Conservation (phyloP, 768 basidiomycete species). For the Hebeloma cylindrosporum region DNA sequence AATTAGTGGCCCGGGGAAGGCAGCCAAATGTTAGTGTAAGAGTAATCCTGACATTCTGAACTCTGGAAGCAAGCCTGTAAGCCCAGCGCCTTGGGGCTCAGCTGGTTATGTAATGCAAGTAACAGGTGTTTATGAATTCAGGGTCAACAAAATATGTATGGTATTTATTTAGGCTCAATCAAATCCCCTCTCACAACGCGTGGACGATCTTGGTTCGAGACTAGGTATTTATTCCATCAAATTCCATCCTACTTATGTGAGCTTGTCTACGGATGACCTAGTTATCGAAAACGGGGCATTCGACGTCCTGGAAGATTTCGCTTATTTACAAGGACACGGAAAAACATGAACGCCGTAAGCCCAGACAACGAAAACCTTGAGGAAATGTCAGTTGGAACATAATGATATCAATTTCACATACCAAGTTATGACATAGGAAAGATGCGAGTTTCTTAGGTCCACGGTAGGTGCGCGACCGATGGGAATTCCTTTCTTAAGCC, state of each 20-base stretch:
- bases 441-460: slow-evolving; percentile 90
- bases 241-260: no score
- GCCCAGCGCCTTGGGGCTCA: no score
- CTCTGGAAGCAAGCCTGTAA: no score
- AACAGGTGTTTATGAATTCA: no score
- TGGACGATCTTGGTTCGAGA: no score
- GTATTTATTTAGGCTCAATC: no score
- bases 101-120: no score
- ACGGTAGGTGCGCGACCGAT: slow-evolving; percentile 81
- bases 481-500: slow-evolving; percentile 72
- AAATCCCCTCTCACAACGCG: no score
- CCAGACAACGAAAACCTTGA: slow-evolving; percentile 86
- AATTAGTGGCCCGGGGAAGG: no score
- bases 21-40: no score
- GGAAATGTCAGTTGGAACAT: neutral
- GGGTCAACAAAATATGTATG: neutral
- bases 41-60: no score
- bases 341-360: slow-evolving; percentile 83
- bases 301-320: slow-evolving; percentile 46
- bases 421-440: slow-evolving; percentile 96
- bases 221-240: no score
- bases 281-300: slow-evolving; percentile 54
- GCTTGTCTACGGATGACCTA: neutral
- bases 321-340: slow-evolving; percentile 60
- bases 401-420: slow-evolving; percentile 32